Percentiles rank a stretch among this genome's conserved stretches.
phyloP scores from a whole-genome alignment of 2,329 filamentous ascomycete species.

The Ceratocystis lukuohia region DNA sequence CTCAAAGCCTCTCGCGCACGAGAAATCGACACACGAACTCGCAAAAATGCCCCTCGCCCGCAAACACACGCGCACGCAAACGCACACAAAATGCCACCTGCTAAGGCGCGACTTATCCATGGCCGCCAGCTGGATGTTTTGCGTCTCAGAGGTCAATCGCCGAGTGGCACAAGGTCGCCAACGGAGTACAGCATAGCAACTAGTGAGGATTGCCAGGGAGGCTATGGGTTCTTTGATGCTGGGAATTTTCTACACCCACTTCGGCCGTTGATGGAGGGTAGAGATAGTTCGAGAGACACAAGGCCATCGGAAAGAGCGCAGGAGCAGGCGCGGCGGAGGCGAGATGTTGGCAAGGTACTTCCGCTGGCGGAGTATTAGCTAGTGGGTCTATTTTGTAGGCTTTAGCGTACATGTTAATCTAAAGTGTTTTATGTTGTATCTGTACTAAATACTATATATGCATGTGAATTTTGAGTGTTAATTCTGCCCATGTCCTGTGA shows the following conservation, averaged over 20 bases:
- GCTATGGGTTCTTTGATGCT: constrained; percentile 94
- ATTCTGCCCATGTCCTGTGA: neutral
- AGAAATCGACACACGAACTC: constrained; percentile 33
- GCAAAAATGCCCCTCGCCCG: neutral
- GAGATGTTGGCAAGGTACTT: constrained; percentile 63
- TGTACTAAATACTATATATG: too few species aligned
- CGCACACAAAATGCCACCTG: constrained; percentile 1
- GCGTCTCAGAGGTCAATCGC: constrained; percentile 30
- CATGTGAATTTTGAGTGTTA: neutral
- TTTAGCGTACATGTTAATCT: neutral
- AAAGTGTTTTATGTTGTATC: too few species aligned
- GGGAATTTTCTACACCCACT: constrained; percentile 86
- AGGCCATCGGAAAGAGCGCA: constrained; percentile 47
- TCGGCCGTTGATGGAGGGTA: constrained; percentile 41
- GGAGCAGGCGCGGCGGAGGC: constrained; percentile 41
- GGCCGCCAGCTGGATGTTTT: constrained; percentile 35
- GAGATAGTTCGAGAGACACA: constrained; percentile 37
- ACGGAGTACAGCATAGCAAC: constrained; percentile 54
- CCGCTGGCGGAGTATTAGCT: constrained; percentile 53
- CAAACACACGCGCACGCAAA: neutral
- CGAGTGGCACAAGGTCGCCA: constrained; percentile 42
- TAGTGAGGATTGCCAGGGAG: constrained; percentile 79
- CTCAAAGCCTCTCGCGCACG: constrained; percentile 37
- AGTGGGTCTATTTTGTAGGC: neutral
- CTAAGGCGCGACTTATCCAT: constrained; percentile 54